Conservation (phyloP, 1,139 yeast genomes). For the Maudiozyma humilis region DNA sequence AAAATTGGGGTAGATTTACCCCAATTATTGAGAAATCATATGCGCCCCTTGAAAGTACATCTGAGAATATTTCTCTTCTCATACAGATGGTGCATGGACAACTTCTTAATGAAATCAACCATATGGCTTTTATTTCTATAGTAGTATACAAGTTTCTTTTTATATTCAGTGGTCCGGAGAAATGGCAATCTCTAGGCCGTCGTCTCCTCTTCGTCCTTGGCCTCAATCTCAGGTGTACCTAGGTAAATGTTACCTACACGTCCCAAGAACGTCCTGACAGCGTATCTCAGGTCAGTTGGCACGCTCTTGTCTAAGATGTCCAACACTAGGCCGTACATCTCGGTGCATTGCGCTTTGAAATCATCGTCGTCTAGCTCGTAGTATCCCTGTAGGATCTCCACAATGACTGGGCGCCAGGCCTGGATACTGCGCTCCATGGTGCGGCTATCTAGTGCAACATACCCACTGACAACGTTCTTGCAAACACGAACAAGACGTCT, state of each 20-base stretch:
- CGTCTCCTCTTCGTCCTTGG: not conserved
- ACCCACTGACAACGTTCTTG: constrained; percentile 59
- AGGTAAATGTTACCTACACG: constrained; percentile 62
- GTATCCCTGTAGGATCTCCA: constrained; percentile 77
- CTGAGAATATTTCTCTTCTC: too few relatives aligned
- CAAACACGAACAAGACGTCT: constrained; percentile 62
- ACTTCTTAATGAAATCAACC: too few relatives aligned
- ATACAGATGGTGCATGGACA: too few relatives aligned
- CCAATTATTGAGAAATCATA: not conserved
- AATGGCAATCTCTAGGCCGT: not conserved
- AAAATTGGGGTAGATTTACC: not conserved
- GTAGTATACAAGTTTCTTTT: not conserved
- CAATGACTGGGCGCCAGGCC: constrained; percentile 88
- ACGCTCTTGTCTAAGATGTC: constrained; percentile 60
- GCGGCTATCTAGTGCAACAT: constrained; percentile 61
- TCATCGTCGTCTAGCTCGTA: constrained; percentile 70
- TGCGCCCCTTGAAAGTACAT: not conserved
- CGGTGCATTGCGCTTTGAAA: constrained; percentile 54
- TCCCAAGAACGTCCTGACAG: constrained; percentile 55
- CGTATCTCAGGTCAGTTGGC: constrained; percentile 59
- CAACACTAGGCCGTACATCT: constrained; percentile 60
- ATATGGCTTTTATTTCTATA: not conserved
- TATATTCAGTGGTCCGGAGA: not conserved
- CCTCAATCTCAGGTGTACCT: not conserved
- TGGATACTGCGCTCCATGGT: constrained; percentile 72